Percentiles rank a stretch among this genome's conserved stretches.
Conservation (phyloP, 1,284 basidiomycete genomes). For the Cryptococcus wingfieldii region DNA sequence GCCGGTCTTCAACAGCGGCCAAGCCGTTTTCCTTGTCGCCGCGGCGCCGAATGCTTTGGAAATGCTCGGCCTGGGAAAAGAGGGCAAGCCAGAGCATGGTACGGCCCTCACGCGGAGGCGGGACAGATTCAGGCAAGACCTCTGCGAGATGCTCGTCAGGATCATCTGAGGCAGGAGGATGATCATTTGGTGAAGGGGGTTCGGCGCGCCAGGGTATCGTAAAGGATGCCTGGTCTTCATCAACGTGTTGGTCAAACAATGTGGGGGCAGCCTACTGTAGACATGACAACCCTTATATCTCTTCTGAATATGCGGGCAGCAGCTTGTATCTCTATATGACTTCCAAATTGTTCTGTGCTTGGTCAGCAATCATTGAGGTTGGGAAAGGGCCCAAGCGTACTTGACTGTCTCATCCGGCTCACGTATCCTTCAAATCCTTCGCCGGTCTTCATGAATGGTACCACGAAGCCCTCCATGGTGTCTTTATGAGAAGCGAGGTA, state of each 20-base stretch:
- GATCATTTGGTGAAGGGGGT: not conserved
- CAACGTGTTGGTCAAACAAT: not conserved
- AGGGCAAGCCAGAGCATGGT: constrained; percentile 44
- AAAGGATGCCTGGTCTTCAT: constrained; percentile 27
- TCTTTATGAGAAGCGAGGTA: constrained; percentile 33
- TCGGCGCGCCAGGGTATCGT: constrained; percentile 34
- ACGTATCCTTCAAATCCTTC: constrained; percentile 40
- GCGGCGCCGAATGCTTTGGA: constrained; percentile 35
- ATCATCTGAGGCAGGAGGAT: constrained; percentile 13
- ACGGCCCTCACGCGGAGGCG: constrained; percentile 24
- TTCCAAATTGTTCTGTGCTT: constrained; percentile 34
- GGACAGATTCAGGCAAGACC: constrained; percentile 22
- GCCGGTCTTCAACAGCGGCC: constrained; percentile 35
- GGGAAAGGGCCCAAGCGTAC: constrained; percentile 15
- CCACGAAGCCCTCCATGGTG: constrained; percentile 34
- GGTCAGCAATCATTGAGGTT: not conserved
- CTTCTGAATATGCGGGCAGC: constrained; percentile 38
- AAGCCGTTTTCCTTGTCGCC: constrained; percentile 34
- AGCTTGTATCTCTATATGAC: constrained; percentile 41
- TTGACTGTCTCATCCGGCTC: constrained; percentile 32
- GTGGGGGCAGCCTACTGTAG: constrained; percentile 21
- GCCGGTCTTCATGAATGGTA: constrained; percentile 32
- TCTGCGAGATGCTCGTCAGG: constrained; percentile 13
- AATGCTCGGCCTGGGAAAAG: constrained; percentile 44
- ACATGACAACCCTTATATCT: constrained; percentile 39